phyloP scores from a whole-genome alignment of 257 asterid genomes.

The Nicotiana paniculata region DNA sequence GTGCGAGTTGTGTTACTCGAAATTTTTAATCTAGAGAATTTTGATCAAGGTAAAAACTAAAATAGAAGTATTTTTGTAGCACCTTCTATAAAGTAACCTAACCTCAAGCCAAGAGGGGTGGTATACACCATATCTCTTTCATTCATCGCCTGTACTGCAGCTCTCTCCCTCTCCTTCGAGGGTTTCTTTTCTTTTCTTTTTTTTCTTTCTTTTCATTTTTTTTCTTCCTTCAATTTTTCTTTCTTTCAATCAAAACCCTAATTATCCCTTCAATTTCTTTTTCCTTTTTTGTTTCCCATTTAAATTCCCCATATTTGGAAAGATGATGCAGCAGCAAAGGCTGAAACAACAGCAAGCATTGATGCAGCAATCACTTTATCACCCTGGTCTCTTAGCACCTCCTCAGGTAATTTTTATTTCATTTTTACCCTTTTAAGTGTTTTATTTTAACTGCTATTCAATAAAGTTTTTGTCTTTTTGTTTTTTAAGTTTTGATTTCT shows the following conservation, averaged over 20 bases:
- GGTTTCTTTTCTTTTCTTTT: constrained; percentile 29
- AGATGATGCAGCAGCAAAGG: constrained; percentile 56
- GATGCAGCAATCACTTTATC: constrained; percentile 84
- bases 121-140: neutral
- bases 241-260: neutral
- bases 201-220: neutral
- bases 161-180: constrained; percentile 27
- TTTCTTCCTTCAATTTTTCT: neutral
- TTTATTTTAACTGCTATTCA: no score
- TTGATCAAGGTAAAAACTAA: no score
- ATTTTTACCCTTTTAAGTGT: neutral
- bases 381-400: constrained; percentile 60
- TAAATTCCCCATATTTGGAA: neutral
- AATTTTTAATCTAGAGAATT: no score
- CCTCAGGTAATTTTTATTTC: constrained; percentile 38
- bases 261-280: neutral
- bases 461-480: neutral
- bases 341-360: constrained; percentile 55
- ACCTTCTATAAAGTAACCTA: neutral
- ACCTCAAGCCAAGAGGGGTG: neutral
- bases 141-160: neutral
- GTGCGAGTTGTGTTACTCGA: no score
- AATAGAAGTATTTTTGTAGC: neutral
- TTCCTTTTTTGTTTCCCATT: neutral
- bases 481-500: neutral